These are phyloP conservation scores for Clarireedia homoeocarpa DNA, from an alignment of 2,329 filamentous ascomycete genomes.

Conservation along the genomic window DNA sequence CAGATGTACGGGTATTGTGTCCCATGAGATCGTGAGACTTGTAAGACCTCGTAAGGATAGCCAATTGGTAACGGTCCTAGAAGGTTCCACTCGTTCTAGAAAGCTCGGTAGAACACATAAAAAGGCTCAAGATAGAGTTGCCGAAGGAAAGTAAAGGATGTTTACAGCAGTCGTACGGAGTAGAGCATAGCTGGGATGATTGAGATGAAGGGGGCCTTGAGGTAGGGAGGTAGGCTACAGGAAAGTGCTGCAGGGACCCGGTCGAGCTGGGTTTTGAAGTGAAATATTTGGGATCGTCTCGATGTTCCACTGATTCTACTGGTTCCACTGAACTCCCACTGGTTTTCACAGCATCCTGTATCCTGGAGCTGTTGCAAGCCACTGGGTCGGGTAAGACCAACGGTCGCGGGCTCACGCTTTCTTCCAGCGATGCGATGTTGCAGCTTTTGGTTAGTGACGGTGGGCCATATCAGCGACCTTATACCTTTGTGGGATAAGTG, in stretches of 20 bases:
- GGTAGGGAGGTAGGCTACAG: not conserved
- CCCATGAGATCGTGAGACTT: not conserved
- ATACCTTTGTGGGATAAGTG: constrained; percentile 1
- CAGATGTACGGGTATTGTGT: not conserved
- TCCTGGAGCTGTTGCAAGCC: not conserved
- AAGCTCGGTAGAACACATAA: constrained; percentile 10
- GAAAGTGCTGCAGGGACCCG: constrained; percentile 4
- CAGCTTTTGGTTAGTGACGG: not conserved
- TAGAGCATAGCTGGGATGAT: not conserved
- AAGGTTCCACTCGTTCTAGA: constrained; percentile 9
- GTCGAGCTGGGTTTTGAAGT: not conserved
- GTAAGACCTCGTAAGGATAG: constrained; percentile 1
- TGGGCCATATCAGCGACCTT: not conserved
- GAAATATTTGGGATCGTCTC: not conserved
- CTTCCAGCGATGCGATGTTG: not conserved
- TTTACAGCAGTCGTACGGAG: not conserved
- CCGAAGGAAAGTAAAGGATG: not conserved
- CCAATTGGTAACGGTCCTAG: not conserved
- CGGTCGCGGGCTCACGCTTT: not conserved
- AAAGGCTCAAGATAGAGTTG: constrained; percentile 5
- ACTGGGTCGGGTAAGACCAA: constrained; percentile 3
- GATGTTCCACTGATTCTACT: not conserved
- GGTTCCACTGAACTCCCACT: not conserved
- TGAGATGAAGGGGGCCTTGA: constrained; percentile 7
- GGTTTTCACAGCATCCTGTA: not conserved